phyloP scores from a whole-genome alignment of 192 early-diverging fungal genomes.

The Backusella morwellensis region DNA sequence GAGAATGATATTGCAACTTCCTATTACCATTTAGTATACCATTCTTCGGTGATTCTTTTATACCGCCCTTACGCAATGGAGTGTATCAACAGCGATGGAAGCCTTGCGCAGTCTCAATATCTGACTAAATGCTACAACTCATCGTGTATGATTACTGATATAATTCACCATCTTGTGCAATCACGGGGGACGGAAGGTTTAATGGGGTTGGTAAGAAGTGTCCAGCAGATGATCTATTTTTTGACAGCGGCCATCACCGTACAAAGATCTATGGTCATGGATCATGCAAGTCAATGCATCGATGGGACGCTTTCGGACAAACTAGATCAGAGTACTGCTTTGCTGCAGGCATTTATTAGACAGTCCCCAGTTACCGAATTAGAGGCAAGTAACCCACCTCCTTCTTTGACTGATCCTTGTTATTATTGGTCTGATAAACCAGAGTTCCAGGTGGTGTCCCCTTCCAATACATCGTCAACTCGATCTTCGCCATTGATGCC shows the following conservation, averaged over 20 bases:
- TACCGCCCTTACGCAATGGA: slow-evolving; percentile 19
- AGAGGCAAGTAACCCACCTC: background rate
- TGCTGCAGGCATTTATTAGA: background rate
- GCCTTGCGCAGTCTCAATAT: background rate
- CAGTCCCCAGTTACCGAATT: slow-evolving; percentile 11
- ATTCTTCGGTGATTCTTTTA: slow-evolving; percentile 20
- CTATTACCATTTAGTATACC: slow-evolving; percentile 20
- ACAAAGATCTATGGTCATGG: background rate
- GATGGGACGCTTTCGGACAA: background rate
- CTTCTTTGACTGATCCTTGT: background rate
- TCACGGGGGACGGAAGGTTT: background rate
- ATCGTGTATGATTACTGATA: slow-evolving; percentile 19
- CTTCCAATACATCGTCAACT: slow-evolving; percentile 11
- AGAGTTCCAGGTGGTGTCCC: background rate
- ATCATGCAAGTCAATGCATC: background rate
- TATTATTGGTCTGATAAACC: slow-evolving; percentile 1
- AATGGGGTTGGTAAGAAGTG: slow-evolving; percentile 15
- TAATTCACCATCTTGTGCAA: slow-evolving; percentile 1
- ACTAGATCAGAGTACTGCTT: background rate
- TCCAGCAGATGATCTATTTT: slow-evolving; percentile 32
- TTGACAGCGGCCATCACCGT: slow-evolving; percentile 25
- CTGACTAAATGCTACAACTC: slow-evolving; percentile 13
- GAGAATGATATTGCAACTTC: background rate
- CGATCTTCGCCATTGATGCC: slow-evolving; percentile 12
- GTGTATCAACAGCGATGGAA: background rate